These are phyloP conservation scores for Talaromyces rugulosus DNA, from an alignment of 2,329 filamentous ascomycete species.

Conservation along the genomic window DNA sequence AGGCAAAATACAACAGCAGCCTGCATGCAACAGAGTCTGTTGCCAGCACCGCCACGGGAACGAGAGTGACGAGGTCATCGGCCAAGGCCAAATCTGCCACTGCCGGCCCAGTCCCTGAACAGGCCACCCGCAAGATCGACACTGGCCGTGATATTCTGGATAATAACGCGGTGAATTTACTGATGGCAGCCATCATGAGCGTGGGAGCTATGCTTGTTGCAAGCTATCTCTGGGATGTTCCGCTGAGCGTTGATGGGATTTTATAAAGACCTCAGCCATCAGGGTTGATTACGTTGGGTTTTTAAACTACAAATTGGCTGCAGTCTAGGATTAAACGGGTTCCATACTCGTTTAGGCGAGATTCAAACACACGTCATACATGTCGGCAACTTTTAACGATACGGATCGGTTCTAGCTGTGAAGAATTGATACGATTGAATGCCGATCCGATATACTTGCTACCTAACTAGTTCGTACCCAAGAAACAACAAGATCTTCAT, in stretches of 20 bases:
- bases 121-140: constrained; percentile 56
- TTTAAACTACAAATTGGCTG: background rate
- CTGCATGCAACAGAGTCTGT: constrained; percentile 25
- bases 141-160: constrained; percentile 72
- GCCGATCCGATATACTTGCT: background rate
- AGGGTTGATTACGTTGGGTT: background rate
- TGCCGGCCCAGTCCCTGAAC: constrained; percentile 40
- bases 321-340: background rate
- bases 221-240: constrained; percentile 29
- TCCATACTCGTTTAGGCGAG: background rate
- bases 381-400: background rate
- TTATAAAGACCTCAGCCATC: background rate
- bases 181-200: constrained; percentile 84
- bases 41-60: constrained; percentile 23
- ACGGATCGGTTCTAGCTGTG: too few relatives aligned
- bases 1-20: constrained; percentile 19
- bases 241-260: constrained; percentile 4
- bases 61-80: constrained; percentile 15
- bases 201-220: constrained; percentile 65
- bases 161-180: constrained; percentile 92
- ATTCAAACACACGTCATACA: background rate
- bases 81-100: constrained; percentile 13
- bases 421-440: background rate
- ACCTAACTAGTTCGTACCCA: background rate
- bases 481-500: background rate